phyloP scores from a whole-genome alignment of 2,329 filamentous ascomycete genomes.

The Penicillium decumbens region DNA sequence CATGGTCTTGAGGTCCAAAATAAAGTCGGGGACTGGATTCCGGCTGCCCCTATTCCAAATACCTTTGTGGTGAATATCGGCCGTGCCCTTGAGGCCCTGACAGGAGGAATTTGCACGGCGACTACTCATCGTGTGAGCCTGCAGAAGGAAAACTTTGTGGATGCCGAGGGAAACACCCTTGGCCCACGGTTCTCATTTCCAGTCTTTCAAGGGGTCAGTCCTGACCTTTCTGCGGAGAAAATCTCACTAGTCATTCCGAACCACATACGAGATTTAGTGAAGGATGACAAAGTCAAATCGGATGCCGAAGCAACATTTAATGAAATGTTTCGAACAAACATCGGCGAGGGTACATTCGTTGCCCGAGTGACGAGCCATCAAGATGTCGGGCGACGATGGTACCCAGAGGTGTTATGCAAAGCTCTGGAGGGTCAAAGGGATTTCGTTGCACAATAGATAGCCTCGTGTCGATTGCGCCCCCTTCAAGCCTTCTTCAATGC shows the following conservation, averaged over 20 bases:
- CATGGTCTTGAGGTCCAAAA: constrained; percentile 49
- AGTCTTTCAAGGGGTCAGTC: constrained; percentile 35
- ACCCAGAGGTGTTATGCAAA: constrained; percentile 31
- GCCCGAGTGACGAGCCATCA: constrained; percentile 38
- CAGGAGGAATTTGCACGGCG: constrained; percentile 34
- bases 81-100: constrained; percentile 34
- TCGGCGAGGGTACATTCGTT: constrained; percentile 34
- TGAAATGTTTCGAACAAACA: constrained; percentile 29
- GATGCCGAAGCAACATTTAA: constrained; percentile 39
- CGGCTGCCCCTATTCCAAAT: constrained; percentile 42
- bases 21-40: constrained; percentile 45
- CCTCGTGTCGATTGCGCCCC: neutral
- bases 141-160: constrained; percentile 26
- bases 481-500: neutral
- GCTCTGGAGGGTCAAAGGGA: constrained; percentile 28
- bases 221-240: constrained; percentile 30
- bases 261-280: constrained; percentile 29
- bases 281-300: constrained; percentile 32
- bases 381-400: constrained; percentile 36
- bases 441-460: constrained; percentile 8
- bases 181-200: constrained; percentile 36
- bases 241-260: constrained; percentile 28
- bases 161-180: constrained; percentile 18
- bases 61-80: constrained; percentile 51
- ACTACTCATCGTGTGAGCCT: constrained; percentile 37